Evolutionary conservation across 176 grass and related monocot genomes (phyloP).

Genomic region (Musa troglodytarum): DNA sequence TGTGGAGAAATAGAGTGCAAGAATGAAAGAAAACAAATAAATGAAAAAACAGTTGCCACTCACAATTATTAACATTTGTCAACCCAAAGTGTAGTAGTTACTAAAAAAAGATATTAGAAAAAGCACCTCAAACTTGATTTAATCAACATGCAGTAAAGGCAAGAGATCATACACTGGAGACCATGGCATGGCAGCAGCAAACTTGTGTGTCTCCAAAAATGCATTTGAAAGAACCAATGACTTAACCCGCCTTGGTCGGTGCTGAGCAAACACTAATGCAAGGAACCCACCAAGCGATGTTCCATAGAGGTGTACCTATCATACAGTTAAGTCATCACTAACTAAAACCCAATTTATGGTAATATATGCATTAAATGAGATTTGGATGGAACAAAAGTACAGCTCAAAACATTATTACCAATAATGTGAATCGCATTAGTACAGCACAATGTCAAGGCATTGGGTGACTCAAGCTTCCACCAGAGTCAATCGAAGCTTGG

Average conservation of each 20-base stretch:
- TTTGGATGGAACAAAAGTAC: no score
- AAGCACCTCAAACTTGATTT: background rate
- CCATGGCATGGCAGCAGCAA: conserved; percentile 91
- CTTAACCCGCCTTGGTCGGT: conserved; percentile 82
- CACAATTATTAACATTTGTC: background rate
- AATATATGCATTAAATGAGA: background rate
- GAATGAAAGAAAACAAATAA: no score
- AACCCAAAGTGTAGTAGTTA: background rate
- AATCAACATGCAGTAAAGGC: conserved; percentile 3
- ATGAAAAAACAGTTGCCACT: no score
- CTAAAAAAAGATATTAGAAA: background rate
- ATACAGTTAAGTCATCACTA: background rate
- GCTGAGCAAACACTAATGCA: conserved; percentile 90
- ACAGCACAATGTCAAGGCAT: no score
- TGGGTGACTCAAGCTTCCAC: no score
- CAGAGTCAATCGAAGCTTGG: no score
- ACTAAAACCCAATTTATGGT: background rate
- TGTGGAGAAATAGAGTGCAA: no score
- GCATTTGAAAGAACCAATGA: conserved; percentile 94
- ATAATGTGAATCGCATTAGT: no score
- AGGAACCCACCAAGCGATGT: conserved; percentile 99
- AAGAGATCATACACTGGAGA: conserved; percentile 72
- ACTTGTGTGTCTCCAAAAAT: conserved; percentile 90
- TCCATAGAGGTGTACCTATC: conserved; percentile 87
- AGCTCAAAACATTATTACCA: no score